phyloP scores from a whole-genome alignment of 345 rosid genomes.

The Cardamine occulta region DNA sequence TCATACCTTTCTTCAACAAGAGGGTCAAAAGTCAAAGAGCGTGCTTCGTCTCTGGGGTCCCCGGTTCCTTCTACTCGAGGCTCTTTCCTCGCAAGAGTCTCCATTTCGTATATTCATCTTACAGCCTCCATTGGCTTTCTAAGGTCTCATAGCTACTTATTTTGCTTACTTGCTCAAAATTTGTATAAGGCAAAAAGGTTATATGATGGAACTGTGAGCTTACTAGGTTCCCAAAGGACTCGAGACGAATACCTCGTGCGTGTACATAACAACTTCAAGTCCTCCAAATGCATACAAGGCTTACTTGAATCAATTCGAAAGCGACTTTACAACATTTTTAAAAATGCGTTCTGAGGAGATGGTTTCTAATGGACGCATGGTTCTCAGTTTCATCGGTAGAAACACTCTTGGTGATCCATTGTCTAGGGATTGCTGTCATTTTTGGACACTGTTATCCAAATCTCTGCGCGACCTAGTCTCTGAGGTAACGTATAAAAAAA shows the following conservation, averaged over 20 bases:
- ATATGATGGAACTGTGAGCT: not conserved
- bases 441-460: constrained; percentile 36
- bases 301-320: constrained; percentile 46
- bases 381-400: constrained; percentile 45
- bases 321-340: constrained; percentile 49
- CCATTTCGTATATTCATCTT: constrained; percentile 49
- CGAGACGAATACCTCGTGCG: constrained; percentile 30
- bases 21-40: not conserved
- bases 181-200: not conserved
- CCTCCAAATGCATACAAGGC: constrained; percentile 39
- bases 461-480: constrained; percentile 44
- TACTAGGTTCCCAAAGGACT: constrained; percentile 38
- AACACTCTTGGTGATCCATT: constrained; percentile 41
- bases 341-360: constrained; percentile 47
- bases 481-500: constrained; percentile 37
- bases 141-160: constrained; percentile 23
- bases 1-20: constrained; percentile 23
- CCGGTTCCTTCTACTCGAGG: constrained; percentile 53
- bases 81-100: constrained; percentile 44
- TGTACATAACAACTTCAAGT: constrained; percentile 41
- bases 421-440: constrained; percentile 28
- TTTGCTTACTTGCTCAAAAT: not conserved
- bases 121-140: constrained; percentile 47
- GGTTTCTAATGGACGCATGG: constrained; percentile 45
- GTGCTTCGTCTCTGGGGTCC: constrained; percentile 43